Conservation (phyloP, 75 land plant genomes). For the Sequoiadendron giganteum region DNA sequence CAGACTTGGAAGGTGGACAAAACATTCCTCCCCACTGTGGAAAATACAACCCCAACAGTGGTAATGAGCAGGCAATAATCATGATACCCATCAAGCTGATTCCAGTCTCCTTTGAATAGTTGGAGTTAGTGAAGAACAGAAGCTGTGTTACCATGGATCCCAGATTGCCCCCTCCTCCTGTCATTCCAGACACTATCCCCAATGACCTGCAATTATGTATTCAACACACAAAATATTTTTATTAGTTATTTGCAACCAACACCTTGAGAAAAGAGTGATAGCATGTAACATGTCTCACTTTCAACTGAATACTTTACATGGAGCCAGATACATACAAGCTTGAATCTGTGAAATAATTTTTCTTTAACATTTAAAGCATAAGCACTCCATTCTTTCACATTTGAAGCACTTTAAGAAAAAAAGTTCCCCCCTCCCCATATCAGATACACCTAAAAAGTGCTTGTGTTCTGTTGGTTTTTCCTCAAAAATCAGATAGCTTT, state of each 20-base stretch:
- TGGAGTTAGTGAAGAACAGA: constrained; percentile 56
- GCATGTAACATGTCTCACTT: background rate
- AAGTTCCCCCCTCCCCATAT: constrained; percentile 5
- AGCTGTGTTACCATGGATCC: constrained; percentile 68
- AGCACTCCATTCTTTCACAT: too few relatives aligned
- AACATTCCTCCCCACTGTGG: constrained; percentile 85
- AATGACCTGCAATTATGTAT: constrained; percentile 31
- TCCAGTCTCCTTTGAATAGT: constrained; percentile 41
- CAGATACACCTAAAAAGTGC: too few relatives aligned
- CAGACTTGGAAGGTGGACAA: constrained; percentile 47
- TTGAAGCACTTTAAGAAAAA: too few relatives aligned
- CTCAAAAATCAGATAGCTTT: too few relatives aligned
- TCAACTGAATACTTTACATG: background rate
- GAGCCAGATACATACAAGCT: background rate
- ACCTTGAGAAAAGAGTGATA: background rate
- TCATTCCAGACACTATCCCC: constrained; percentile 69
- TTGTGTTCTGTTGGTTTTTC: too few relatives aligned
- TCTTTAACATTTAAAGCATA: constrained; percentile 1
- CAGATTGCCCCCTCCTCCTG: constrained; percentile 73
- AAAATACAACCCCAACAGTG: constrained; percentile 44
- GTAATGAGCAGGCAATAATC: constrained; percentile 53
- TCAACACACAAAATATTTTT: background rate
- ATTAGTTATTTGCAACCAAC: background rate
- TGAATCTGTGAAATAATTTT: background rate
- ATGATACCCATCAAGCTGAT: constrained; percentile 57